Evolutionary conservation across 345 rosid species (phyloP), one percentile per base, ranked within the genome.

Genomic region (Leavenworthia alabamica): DNA sequence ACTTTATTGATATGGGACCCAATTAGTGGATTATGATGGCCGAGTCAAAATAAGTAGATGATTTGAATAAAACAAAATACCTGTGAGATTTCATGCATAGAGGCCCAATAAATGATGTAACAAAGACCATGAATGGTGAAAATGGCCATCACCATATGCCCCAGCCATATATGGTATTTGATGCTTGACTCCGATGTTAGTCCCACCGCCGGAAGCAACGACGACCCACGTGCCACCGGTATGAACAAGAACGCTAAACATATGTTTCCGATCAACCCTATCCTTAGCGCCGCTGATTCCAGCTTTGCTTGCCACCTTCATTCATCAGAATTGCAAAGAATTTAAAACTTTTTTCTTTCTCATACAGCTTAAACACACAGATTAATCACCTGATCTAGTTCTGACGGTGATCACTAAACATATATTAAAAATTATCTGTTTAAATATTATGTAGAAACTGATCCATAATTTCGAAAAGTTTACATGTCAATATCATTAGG

Each of bases 91-190:
- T 77, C 62, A 55, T 79, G 8, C 0, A 78, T 60, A 16, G 60
- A 52, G 0, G 41, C 63, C 89, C 95, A 89, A 7, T 17, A 67
- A 8, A 60, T 22, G 61, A 89, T 76, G 79, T 55, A 88, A 60
- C 63, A 27, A 31, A 89, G 16, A 10, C 98, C 96, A 46, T 91
- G 96, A 45, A 75, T 44, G 0, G 93, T 77, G 68, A 86, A 81
- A 69, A 84, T 40, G 15, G 61, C 9, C 87, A 91, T 75, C 66
- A 80, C 82, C 58, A 81, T 52, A 56, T 91, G 95, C 1, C 98
- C 96, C 1, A 91, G 70, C 96, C 98, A 91, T 32, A 84, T 84
- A 42, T 91, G 98, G 26, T 91, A 91, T 77, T 86, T 91, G 56
- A 91, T 89, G 89, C 95, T 79, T 1, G 77, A 75, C 60, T 91